phyloP scores from a whole-genome alignment of 2,329 filamentous ascomycete genomes.

The Neonectria magnoliae region DNA sequence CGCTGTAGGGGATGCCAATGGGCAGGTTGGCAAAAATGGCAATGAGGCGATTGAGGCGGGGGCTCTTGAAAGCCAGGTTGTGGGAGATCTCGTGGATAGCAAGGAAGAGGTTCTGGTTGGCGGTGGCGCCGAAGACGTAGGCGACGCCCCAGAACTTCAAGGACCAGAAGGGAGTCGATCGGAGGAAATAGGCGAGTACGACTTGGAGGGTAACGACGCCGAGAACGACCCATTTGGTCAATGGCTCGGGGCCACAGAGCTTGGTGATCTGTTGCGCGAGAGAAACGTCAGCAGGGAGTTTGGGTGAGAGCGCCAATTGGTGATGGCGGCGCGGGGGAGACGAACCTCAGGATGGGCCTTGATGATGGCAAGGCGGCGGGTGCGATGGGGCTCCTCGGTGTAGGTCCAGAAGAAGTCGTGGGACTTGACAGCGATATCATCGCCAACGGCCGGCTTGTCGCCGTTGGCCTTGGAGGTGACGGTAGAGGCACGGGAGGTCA shows the following conservation, averaged over 20 bases:
- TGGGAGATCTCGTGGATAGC: slow-evolving; percentile 99
- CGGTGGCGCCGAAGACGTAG: slow-evolving; percentile 91
- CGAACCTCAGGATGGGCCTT: slow-evolving; percentile 94
- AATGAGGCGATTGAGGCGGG: slow-evolving; percentile 82
- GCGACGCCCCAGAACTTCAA: slow-evolving; percentile 86
- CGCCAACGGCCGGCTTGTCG: slow-evolving; percentile 33
- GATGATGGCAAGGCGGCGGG: slow-evolving; percentile 91
- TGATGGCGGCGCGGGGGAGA: slow-evolving; percentile 7
- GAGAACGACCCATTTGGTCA: slow-evolving; percentile 93
- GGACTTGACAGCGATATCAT: slow-evolving; percentile 41
- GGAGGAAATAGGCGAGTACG: slow-evolving; percentile 78
- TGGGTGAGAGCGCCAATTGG: slow-evolving; percentile 9
- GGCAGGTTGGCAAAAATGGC: slow-evolving; percentile 96
- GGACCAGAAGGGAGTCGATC: slow-evolving; percentile 81
- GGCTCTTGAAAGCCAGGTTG: slow-evolving; percentile 90
- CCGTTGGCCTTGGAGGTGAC: slow-evolving; percentile 47
- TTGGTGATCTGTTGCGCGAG: slow-evolving; percentile 78
- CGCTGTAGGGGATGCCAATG: slow-evolving; percentile 95
- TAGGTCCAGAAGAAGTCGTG: slow-evolving; percentile 95
- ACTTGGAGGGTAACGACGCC: slow-evolving; percentile 87
- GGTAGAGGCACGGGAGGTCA: slow-evolving; percentile 47
- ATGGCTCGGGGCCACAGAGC: slow-evolving; percentile 92
- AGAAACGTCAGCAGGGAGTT: slow-evolving; percentile 21
- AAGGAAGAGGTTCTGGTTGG: slow-evolving; percentile 98
- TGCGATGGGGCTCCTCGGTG: slow-evolving; percentile 95